A percentile compares a stretch with the other conserved stretches of the same genome.
These are phyloP conservation scores for Ceratobasidium sp. DNA, from an alignment of 1,284 basidiomycete genomes.

Conservation along the genomic window DNA sequence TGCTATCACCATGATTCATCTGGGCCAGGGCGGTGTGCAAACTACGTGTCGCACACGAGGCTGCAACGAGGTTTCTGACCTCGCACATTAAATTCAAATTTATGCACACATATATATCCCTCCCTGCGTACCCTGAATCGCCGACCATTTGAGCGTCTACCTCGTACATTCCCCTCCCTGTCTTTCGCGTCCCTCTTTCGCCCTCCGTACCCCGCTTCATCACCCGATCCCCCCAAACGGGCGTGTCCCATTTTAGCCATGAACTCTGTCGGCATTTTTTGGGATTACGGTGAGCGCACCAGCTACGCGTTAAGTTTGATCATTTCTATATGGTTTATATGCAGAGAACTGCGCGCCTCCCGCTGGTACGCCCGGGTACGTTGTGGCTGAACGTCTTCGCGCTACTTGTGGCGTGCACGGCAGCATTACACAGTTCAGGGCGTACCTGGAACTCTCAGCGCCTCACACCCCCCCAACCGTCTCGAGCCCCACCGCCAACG, in stretches of 20 bases:
- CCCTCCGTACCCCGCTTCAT: constrained; percentile 20
- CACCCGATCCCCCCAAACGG: constrained; percentile 28
- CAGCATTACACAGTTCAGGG: constrained; percentile 48
- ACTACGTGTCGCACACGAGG: constrained; percentile 37
- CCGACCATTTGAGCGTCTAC: constrained; percentile 36
- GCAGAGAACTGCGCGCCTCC: constrained; percentile 68
- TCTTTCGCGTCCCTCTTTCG: constrained; percentile 31
- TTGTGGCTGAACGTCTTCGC: constrained; percentile 54
- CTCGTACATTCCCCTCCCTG: constrained; percentile 24
- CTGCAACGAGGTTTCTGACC: constrained; percentile 33
- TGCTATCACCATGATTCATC: constrained; percentile 44
- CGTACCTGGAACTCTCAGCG: constrained; percentile 45
- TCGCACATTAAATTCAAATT: constrained; percentile 42
- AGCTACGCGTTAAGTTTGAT: background rate
- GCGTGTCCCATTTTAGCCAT: constrained; percentile 23
- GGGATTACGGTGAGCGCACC: constrained; percentile 66
- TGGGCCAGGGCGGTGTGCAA: constrained; percentile 41
- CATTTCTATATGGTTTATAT: constrained; percentile 17
- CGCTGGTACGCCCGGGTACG: constrained; percentile 59
- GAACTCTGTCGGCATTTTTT: constrained; percentile 65
- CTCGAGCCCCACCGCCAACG: background rate
- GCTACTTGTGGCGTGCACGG: constrained; percentile 44
- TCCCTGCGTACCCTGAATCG: constrained; percentile 51
- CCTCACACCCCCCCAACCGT: constrained; percentile 57
- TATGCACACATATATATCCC: constrained; percentile 41